A percentile compares a stretch with the other conserved stretches of the same genome.
Evolutionary conservation across 352 stramenopile genomes (phyloP).

Genomic region (Globisporangium megalacanthum): DNA sequence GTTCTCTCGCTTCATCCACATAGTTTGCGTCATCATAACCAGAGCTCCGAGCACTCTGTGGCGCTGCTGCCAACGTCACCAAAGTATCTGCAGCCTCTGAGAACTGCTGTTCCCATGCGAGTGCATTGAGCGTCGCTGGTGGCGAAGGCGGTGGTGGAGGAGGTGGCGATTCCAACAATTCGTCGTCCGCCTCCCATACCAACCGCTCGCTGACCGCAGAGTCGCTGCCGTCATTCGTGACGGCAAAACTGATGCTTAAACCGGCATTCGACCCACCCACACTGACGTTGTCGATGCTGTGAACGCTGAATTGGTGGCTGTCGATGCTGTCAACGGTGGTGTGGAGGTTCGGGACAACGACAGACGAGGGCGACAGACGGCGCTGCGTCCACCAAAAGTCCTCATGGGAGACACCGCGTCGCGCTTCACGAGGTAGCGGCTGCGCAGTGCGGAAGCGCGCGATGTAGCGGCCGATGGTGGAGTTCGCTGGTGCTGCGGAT

Average conservation of each 20-base stretch:
- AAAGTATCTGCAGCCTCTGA: not conserved
- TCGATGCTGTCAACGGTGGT: conserved; percentile 9
- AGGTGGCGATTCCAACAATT: not conserved
- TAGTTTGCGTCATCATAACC: not conserved
- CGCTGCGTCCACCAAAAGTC: conserved; percentile 59
- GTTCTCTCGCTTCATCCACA: conserved; percentile 10
- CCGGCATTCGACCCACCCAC: too few relatives aligned
- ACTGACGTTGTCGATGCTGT: not conserved
- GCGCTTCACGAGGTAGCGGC: conserved; percentile 38
- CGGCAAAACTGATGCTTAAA: too few relatives aligned
- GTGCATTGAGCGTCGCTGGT: not conserved
- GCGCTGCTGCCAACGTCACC: not conserved
- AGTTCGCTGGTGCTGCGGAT: conserved; percentile 5
- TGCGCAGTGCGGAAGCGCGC: conserved; percentile 54
- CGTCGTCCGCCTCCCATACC: not conserved
- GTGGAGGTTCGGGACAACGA: conserved; percentile 17
- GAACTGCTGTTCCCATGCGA: not conserved
- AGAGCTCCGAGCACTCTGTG: too few relatives aligned
- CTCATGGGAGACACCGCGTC: conserved; percentile 13
- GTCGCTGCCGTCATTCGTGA: not conserved
- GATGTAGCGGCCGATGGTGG: conserved; percentile 70
- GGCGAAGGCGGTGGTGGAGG: not conserved
- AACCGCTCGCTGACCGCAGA: not conserved
- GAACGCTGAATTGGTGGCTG: not conserved
- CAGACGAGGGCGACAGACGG: not conserved